Evolutionary conservation across 257 asterid genomes (phyloP).

Genomic region (Prunella vulgaris): DNA sequence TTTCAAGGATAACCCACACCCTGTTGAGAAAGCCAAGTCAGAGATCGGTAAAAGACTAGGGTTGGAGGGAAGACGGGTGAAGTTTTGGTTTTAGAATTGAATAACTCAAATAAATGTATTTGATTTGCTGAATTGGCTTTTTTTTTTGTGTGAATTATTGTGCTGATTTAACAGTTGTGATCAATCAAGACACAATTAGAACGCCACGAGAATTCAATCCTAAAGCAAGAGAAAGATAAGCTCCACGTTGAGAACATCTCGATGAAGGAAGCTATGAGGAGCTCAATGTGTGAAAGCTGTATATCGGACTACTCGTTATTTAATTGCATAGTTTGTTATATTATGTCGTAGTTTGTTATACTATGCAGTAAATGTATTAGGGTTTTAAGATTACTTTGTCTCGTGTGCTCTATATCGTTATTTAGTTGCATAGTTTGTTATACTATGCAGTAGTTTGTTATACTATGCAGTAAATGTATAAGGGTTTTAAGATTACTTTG

Average conservation of each 20-base stretch:
- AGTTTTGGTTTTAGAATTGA: slow-evolving; percentile 89
- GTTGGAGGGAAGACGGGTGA: slow-evolving; percentile 70
- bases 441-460: no score
- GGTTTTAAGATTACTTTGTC: no score
- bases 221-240: slow-evolving; percentile 73
- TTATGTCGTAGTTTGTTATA: no score
- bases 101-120: slow-evolving; percentile 85
- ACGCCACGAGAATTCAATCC: slow-evolving; percentile 67
- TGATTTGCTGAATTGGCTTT: slow-evolving; percentile 19
- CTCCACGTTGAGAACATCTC: slow-evolving; percentile 70
- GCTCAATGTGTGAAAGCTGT: slow-evolving; percentile 62
- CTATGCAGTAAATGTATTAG: no score
- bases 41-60: slow-evolving; percentile 63
- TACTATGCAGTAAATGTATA: no score
- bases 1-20: slow-evolving; percentile 89
- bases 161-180: slow-evolving; percentile 11
- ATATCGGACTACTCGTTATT: no score
- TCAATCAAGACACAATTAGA: slow-evolving; percentile 63
- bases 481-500: no score
- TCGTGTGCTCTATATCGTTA: no score
- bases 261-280: slow-evolving; percentile 65
- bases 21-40: slow-evolving; percentile 73
- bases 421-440: no score
- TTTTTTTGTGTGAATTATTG: neutral
- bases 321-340: no score